phyloP scores from a whole-genome alignment of 768 basidiomycete species.

The Chiua virens region DNA sequence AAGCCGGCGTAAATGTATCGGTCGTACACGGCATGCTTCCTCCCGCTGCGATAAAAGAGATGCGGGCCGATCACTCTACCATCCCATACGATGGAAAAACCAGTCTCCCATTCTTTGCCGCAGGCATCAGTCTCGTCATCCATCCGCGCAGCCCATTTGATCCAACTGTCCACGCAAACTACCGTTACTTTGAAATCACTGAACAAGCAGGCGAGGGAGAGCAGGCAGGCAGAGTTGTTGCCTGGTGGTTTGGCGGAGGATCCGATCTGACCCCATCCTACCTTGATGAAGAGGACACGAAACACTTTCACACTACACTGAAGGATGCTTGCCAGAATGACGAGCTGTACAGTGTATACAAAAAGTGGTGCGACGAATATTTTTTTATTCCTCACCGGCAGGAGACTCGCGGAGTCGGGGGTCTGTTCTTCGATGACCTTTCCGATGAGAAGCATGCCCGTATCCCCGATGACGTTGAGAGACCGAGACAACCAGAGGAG shows the following conservation, averaged over 20 bases:
- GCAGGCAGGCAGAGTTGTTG: slow-evolving; percentile 54
- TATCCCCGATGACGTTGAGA: slow-evolving; percentile 43
- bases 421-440: slow-evolving; percentile 96
- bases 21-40: slow-evolving; percentile 88
- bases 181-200: slow-evolving; percentile 94
- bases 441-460: slow-evolving; percentile 63
- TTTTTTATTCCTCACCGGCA: slow-evolving; percentile 87
- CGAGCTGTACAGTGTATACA: slow-evolving; percentile 74
- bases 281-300: slow-evolving; percentile 82
- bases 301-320: slow-evolving; percentile 81
- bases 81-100: slow-evolving; percentile 61
- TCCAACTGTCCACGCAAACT: slow-evolving; percentile 94
- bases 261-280: slow-evolving; percentile 94
- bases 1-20: slow-evolving; percentile 94
- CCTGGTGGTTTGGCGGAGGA: slow-evolving; percentile 99
- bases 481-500: slow-evolving; percentile 60
- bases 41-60: slow-evolving; percentile 87
- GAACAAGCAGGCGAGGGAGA: slow-evolving; percentile 41
- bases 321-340: slow-evolving; percentile 76
- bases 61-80: slow-evolving; percentile 88
- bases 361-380: slow-evolving; percentile 97
- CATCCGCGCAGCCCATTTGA: slow-evolving; percentile 93
- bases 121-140: slow-evolving; percentile 88
- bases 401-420: slow-evolving; percentile 89
- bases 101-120: slow-evolving; percentile 89